A percentile compares a stretch with the other conserved stretches of the same genome.
phyloP scores from a whole-genome alignment of 805 yeast genomes.

The Cyberlindnera americana region DNA sequence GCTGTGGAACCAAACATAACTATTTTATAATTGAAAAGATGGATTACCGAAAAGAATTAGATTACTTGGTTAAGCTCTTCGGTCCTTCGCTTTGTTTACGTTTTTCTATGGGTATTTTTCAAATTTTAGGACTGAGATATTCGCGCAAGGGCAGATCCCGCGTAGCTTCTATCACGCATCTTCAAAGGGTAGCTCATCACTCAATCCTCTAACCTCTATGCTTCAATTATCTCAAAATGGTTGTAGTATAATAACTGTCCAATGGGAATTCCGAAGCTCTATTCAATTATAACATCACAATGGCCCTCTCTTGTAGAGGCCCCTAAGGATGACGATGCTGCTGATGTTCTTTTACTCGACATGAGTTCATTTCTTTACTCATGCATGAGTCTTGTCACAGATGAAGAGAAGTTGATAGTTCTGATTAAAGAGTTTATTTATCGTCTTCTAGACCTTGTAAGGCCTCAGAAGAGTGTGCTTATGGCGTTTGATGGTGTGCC shows the following conservation, averaged over 20 bases:
- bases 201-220: too few relatives aligned
- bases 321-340: conserved; percentile 39
- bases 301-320: conserved; percentile 11
- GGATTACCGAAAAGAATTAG: too few relatives aligned
- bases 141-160: too few relatives aligned
- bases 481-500: conserved; percentile 99
- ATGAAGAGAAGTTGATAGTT: conserved; percentile 70
- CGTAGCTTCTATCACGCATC: too few relatives aligned
- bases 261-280: conserved; percentile 25
- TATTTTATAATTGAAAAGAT: too few relatives aligned
- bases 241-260: too few relatives aligned
- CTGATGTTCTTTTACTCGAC: conserved; percentile 87
- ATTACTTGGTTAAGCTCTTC: not conserved
- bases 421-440: conserved; percentile 81
- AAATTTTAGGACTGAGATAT: not conserved
- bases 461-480: conserved; percentile 71
- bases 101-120: conserved; percentile 8
- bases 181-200: too few relatives aligned
- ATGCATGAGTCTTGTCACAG: conserved; percentile 68
- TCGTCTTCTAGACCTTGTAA: conserved; percentile 71
- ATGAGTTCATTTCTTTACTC: conserved; percentile 90
- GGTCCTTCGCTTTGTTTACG: conserved; percentile 4
- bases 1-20: conserved; percentile 20
- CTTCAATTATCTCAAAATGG: too few relatives aligned
- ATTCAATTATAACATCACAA: conserved; percentile 6